Base-by-base conservation (phyloP, 805 yeast genomes). In the Starmerella sirachaensis region DNA sequence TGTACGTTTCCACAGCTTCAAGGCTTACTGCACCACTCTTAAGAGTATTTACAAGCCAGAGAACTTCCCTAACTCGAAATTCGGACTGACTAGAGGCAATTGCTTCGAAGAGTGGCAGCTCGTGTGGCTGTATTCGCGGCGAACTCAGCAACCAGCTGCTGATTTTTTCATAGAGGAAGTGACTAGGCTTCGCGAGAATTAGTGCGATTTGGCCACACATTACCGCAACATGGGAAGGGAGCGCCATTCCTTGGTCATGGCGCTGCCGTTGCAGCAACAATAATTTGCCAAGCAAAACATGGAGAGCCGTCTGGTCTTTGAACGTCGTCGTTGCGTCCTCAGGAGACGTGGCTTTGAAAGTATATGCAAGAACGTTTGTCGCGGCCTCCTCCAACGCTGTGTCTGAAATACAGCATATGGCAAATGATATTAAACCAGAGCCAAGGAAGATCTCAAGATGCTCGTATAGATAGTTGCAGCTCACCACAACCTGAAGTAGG, bases 131-230 rank as follows among this genome's bases (percentile, higher is more conserved):
- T 13, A 72, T 47, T 3, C 50, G 37, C 4, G 82, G 76, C 26
- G 72, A 70, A 4, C 71, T 60, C 25, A 83, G 60, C 9, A 85
- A 64, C 68, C 75, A 83, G 41, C 77, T 69, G 49, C 66, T 72
- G 0, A 74, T 72, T 47, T 73, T 72, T 45, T 85, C 94, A 56
- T 78, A 81, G 16, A 88, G 55, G 48, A 66, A 68, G 45, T 82
- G 88, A 0, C 76, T 72, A 0, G 96, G 94, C 43, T 76, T 73
- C 5, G 65, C 55, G 41, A 82, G 54, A 2, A 82, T 62, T 3
- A 72, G 69, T 4, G 74, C 59, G 26, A 84, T 54, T 35, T 70
- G 66, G 1, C 83, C 69, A 27, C 76, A 56, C 38, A 73, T 53
- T 13, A 64, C 59, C 58, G 78, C 70, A n/a, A 76, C 61, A 13